These are phyloP conservation scores for Xylaria arbuscula DNA, from an alignment of 2,329 filamentous ascomycete species.

Conservation along the genomic window DNA sequence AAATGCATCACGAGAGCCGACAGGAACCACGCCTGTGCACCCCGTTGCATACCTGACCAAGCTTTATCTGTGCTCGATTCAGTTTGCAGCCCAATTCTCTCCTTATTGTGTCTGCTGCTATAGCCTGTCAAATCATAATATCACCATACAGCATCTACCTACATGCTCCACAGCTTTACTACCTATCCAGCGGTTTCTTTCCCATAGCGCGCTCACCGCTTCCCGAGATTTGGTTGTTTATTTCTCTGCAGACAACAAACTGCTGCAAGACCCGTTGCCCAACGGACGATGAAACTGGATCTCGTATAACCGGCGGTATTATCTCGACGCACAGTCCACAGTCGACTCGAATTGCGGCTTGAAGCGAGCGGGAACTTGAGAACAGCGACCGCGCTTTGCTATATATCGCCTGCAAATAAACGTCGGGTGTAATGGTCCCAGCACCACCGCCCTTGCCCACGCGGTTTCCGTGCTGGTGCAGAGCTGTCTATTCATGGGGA, in stretches of 20 bases:
- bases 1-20: conserved; percentile 23
- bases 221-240: conserved; percentile 14
- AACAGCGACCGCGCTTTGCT: conserved; percentile 7
- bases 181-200: conserved; percentile 7
- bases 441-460: conserved; percentile 73
- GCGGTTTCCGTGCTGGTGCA: conserved; percentile 90
- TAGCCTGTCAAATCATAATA: conserved; percentile 20
- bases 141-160: conserved; percentile 26
- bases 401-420: conserved; percentile 20
- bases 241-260: conserved; percentile 33
- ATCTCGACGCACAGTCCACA: conserved; percentile 4
- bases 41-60: conserved; percentile 1
- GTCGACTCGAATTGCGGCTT: conserved; percentile 13
- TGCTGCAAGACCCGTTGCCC: conserved; percentile 18
- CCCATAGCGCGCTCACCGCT: conserved; percentile 18
- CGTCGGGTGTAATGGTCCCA: conserved; percentile 59
- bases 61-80: conserved; percentile 10
- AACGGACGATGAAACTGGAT: conserved; percentile 23
- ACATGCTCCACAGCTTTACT: conserved; percentile 30
- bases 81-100: conserved; percentile 1
- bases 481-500: conserved; percentile 92
- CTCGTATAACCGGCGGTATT: conserved; percentile 15
- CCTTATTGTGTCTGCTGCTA: conserved; percentile 15
- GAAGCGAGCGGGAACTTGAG: conserved; percentile 8
- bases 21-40: conserved; percentile 11